Percentiles rank a stretch among this genome's conserved stretches.
These are phyloP conservation scores for Babesia ovata DNA, from an alignment of 169 alveolate genomes.

Conservation along the genomic window DNA sequence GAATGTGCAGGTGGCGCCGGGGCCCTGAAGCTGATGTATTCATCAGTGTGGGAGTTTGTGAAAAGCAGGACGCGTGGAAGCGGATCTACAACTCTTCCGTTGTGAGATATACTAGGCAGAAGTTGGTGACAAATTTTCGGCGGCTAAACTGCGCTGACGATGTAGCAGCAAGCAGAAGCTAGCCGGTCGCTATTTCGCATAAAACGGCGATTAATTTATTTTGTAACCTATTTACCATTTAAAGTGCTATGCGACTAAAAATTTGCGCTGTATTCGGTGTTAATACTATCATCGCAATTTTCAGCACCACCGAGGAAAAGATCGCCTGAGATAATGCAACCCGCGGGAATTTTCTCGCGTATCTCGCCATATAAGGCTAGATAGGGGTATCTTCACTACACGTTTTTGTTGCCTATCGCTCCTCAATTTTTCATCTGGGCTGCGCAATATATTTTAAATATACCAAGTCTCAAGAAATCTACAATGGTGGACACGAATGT, in stretches of 20 bases:
- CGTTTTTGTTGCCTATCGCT: background rate
- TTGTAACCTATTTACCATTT: background rate
- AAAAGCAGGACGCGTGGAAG: constrained; percentile 42
- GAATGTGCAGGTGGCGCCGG: constrained; percentile 66
- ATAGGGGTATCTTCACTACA: background rate
- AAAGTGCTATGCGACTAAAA: too few species aligned
- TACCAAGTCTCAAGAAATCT: too few species aligned
- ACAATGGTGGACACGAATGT: constrained; percentile 15
- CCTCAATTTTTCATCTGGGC: too few species aligned
- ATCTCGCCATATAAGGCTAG: background rate
- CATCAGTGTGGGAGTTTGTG: constrained; percentile 59
- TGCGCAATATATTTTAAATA: too few species aligned
- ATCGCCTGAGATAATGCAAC: too few species aligned
- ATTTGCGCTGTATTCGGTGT: too few species aligned
- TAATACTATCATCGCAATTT: too few species aligned
- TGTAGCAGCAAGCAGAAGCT: background rate
- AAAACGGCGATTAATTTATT: background rate
- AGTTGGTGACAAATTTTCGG: background rate
- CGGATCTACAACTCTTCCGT: constrained; percentile 2
- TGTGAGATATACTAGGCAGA: background rate
- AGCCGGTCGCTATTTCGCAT: background rate
- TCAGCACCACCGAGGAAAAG: too few species aligned
- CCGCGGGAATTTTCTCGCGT: background rate
- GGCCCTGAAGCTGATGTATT: constrained; percentile 64
- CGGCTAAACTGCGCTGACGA: background rate